These are phyloP conservation scores for Podila minutissima DNA, from an alignment of 192 early-diverging fungal species.

Conservation along the genomic window DNA sequence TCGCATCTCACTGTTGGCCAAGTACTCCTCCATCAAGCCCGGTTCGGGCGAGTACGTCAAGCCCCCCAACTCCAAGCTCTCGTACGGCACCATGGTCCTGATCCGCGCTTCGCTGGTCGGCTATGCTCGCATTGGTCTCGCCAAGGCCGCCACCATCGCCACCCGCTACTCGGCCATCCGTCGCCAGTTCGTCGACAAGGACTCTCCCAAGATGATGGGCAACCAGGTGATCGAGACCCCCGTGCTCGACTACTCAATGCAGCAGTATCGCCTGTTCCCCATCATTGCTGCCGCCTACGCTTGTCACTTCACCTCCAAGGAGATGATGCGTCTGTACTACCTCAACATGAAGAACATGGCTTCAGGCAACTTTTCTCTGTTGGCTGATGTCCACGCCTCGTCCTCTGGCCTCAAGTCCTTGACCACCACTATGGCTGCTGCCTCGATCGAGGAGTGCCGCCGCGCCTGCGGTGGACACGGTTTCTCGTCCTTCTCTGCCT, in stretches of 20 bases:
- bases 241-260: conserved; percentile 81
- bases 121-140: conserved; percentile 63
- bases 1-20: conserved; percentile 78
- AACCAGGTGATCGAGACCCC: conserved; percentile 68
- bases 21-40: conserved; percentile 75
- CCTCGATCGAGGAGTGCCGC: conserved; percentile 76
- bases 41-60: conserved; percentile 74
- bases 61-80: conserved; percentile 82
- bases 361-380: conserved; percentile 66
- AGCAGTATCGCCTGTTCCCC: conserved; percentile 77
- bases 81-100: conserved; percentile 88
- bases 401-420: conserved; percentile 78
- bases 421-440: conserved; percentile 70
- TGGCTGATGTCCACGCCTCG: conserved; percentile 81
- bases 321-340: conserved; percentile 68
- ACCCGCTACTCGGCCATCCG: conserved; percentile 77
- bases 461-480: conserved; percentile 83
- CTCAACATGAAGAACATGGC: conserved; percentile 66
- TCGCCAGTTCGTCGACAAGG: conserved; percentile 76
- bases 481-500: conserved; percentile 76
- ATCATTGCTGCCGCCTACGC: conserved; percentile 78
- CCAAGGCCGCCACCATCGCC: conserved; percentile 77
- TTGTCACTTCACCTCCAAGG: conserved; percentile 72
- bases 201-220: conserved; percentile 56
- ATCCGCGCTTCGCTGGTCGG: conserved; percentile 83